Evolutionary conservation across 768 basidiomycete genomes (phyloP), one percentile per base, ranked within the genome.

Genomic region (Phylloporus arenicola): DNA sequence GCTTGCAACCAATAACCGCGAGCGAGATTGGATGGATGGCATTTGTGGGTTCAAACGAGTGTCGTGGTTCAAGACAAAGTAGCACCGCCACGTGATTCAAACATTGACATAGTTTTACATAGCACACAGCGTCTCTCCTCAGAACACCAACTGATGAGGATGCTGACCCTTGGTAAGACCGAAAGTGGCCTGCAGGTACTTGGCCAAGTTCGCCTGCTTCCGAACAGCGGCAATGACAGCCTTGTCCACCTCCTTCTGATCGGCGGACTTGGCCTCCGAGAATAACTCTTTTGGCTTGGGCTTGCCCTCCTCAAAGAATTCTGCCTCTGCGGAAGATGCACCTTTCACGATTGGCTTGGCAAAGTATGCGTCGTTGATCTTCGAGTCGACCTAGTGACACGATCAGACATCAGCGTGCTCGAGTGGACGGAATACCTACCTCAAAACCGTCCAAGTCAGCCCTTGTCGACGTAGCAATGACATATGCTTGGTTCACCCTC

Each of bases 401-500:
- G 49, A 47, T 55, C 40, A 46, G 44, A 43, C 16, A 30, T 49
- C 34, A 27, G 19, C 24, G 33, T n/a, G 7, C 49, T 34, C 14
- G 7, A n/a, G 22, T 24, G 2, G 17, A n/a, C 2, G 38, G 50
- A 31, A 22, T 43, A 75, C 80, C 56, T 62, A 92, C 92, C 76
- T 81, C 80, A 69, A 89, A 74, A 51, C 75, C 79, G 24, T 75
- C 78, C 51, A 97, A 70, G 57, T 95, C 88, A 59, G 98, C 72
- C 74, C 86, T 92, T 60, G 96, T 97, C 50, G 93, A 93, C 52
- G 96, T 99, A 51, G 95, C 92, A 65, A 99, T 98, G 55, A 94
- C 92, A 69, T 99, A 99, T 48, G 96, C 92, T 77, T 97, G 95
- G 78, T 93, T 95, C 53, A 99, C 93, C 70, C 96, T 84, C 70